phyloP scores from a whole-genome alignment of 108 stramenopile genomes.

The Hondaea fermentalgiana region DNA sequence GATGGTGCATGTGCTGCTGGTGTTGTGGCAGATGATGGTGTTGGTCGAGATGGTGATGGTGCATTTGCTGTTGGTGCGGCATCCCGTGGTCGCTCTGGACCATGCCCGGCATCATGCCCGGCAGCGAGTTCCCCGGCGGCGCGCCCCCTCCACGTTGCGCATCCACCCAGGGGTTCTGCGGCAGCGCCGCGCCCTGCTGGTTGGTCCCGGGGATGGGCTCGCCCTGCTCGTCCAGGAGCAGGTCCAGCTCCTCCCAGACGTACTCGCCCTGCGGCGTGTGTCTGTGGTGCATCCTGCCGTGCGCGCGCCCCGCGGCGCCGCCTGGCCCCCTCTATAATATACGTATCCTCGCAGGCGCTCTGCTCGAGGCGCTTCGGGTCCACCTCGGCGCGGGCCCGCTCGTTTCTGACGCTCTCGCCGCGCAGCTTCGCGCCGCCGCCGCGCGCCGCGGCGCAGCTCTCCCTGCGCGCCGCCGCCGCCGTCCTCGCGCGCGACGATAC shows the following conservation, averaged over 20 bases:
- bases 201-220: neutral
- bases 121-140: neutral
- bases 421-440: too few relatives aligned
- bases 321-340: too few relatives aligned
- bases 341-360: too few relatives aligned
- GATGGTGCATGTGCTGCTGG: neutral
- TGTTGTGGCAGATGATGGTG: neutral
- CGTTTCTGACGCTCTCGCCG: too few relatives aligned
- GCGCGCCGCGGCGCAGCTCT: too few relatives aligned
- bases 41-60: neutral
- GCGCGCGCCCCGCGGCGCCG: too few relatives aligned
- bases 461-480: too few relatives aligned
- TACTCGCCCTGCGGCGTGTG: neutral
- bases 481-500: too few relatives aligned
- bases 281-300: neutral
- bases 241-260: constrained; percentile 19
- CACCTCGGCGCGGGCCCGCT: too few relatives aligned
- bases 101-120: neutral
- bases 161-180: neutral
- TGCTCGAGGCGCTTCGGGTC: too few relatives aligned
- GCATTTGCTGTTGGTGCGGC: neutral
- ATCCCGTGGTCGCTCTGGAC: neutral
- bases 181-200: neutral
- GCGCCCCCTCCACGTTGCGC: neutral
- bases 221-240: constrained; percentile 2